Evolutionary conservation across 164 flowering plant genomes (phyloP).

Genomic region (Houttuynia cordata): DNA sequence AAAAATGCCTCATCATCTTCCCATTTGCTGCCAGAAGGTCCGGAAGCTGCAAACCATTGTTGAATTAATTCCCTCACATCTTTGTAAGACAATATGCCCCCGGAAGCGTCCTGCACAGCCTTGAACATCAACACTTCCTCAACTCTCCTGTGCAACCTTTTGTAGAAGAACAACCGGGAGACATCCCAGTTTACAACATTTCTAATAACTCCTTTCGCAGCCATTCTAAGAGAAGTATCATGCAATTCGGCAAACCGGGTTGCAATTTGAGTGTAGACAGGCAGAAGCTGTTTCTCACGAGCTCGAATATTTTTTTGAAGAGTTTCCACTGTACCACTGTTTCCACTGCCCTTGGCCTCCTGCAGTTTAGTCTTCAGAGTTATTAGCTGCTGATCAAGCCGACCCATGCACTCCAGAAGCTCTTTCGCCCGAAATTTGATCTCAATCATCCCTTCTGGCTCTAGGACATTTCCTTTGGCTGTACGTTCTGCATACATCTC

Average conservation of each 20-base stretch:
- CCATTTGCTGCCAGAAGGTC: slow-evolving; percentile 45
- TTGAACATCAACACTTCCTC: slow-evolving; percentile 54
- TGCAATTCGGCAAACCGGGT: slow-evolving; percentile 93
- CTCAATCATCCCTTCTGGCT: slow-evolving; percentile 98
- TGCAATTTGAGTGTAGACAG: slow-evolving; percentile 90
- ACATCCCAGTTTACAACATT: slow-evolving; percentile 69
- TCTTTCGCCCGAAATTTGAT: slow-evolving; percentile 81
- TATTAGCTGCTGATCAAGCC: slow-evolving; percentile 69
- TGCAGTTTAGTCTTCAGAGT: slow-evolving; percentile 48
- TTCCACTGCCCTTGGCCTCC: slow-evolving; percentile 32
- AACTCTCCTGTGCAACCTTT: slow-evolving; percentile 63
- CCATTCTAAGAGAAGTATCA: slow-evolving; percentile 94
- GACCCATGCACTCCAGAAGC: slow-evolving; percentile 82
- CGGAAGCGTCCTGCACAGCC: slow-evolving; percentile 63
- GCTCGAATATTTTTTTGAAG: slow-evolving; percentile 54
- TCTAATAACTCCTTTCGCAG: slow-evolving; percentile 80
- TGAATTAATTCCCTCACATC: slow-evolving; percentile 54
- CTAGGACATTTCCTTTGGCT: slow-evolving; percentile 98
- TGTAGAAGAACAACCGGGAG: slow-evolving; percentile 75
- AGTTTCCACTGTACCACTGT: slow-evolving; percentile 20
- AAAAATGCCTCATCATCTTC: slow-evolving; percentile 67
- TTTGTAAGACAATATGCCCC: slow-evolving; percentile 50
- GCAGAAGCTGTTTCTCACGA: slow-evolving; percentile 83
- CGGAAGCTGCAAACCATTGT: slow-evolving; percentile 60
- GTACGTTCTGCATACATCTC: slow-evolving; percentile 97